These are phyloP conservation scores for Mycena alexandri DNA, from an alignment of 768 basidiomycete genomes.

Conservation along the genomic window DNA sequence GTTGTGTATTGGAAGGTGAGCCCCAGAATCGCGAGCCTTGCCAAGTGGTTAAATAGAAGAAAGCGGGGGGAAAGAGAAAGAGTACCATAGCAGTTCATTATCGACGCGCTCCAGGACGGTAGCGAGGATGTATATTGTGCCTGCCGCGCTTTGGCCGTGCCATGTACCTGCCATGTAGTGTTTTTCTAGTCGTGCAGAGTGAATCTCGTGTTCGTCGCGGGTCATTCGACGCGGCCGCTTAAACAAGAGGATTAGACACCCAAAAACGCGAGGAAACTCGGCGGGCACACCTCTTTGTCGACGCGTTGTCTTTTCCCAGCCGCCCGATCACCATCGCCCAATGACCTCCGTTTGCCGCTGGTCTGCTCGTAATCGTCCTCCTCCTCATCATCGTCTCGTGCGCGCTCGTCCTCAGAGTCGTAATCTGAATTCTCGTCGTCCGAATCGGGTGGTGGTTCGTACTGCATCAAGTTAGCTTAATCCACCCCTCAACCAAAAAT, in stretches of 20 bases:
- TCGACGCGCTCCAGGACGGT: slow-evolving; percentile 93
- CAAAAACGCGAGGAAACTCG: slow-evolving; percentile 19
- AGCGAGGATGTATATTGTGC: slow-evolving; percentile 90
- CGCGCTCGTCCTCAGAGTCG: slow-evolving; percentile 57
- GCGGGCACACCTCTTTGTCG: slow-evolving; percentile 55
- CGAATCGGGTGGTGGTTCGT: slow-evolving; percentile 81
- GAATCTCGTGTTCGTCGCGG: slow-evolving; percentile 75
- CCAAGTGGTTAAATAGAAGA: neutral
- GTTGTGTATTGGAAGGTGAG: slow-evolving; percentile 93
- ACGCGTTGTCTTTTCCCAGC: slow-evolving; percentile 71
- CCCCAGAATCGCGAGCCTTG: slow-evolving; percentile 92
- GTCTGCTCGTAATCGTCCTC: slow-evolving; percentile 59
- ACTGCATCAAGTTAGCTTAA: slow-evolving; percentile 57
- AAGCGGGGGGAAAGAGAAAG: neutral
- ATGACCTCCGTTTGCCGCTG: slow-evolving; percentile 63
- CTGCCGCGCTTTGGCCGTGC: slow-evolving; percentile 91
- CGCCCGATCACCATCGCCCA: slow-evolving; percentile 52
- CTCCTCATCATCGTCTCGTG: slow-evolving; percentile 58
- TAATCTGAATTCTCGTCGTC: slow-evolving; percentile 71
- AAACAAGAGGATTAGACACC: slow-evolving; percentile 23
- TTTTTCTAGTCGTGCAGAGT: slow-evolving; percentile 76
- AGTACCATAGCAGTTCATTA: slow-evolving; percentile 92
- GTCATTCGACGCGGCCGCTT: slow-evolving; percentile 71
- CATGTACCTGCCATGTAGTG: slow-evolving; percentile 90
- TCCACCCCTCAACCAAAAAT: neutral